Evolutionary conservation across 2,329 filamentous ascomycete genomes (phyloP).

Genomic region (Aphanoascus verrucosus): DNA sequence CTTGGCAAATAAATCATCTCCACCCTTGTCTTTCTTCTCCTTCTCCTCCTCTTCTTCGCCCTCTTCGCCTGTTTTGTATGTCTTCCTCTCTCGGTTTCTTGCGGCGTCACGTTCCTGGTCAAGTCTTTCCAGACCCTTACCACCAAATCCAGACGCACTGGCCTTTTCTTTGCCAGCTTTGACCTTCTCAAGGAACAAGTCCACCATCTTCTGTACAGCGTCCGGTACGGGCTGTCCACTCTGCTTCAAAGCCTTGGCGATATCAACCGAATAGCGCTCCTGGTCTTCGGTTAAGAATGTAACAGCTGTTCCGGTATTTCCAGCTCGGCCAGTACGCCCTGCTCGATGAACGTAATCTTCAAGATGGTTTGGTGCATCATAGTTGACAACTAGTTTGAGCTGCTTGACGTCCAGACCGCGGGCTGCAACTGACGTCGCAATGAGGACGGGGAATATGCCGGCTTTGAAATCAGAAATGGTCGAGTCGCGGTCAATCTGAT

Average conservation of each 20-base stretch:
- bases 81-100: slow-evolving; percentile 73
- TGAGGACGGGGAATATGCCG: slow-evolving; percentile 76
- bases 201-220: slow-evolving; percentile 48
- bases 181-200: slow-evolving; percentile 75
- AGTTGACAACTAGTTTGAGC: slow-evolving; percentile 91
- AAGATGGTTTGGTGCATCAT: slow-evolving; percentile 82
- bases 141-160: slow-evolving; percentile 74
- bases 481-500: slow-evolving; percentile 85
- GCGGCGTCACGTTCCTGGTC: slow-evolving; percentile 85
- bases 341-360: slow-evolving; percentile 96
- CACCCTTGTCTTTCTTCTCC: slow-evolving; percentile 57
- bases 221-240: slow-evolving; percentile 77
- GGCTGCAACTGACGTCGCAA: slow-evolving; percentile 91
- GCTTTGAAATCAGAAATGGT: slow-evolving; percentile 90
- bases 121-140: slow-evolving; percentile 82
- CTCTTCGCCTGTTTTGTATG: slow-evolving; percentile 82
- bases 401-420: slow-evolving; percentile 94
- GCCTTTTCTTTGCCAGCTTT: slow-evolving; percentile 87
- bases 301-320: slow-evolving; percentile 87
- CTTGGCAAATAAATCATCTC: slow-evolving; percentile 44
- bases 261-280: slow-evolving; percentile 78
- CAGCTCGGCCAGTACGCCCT: slow-evolving; percentile 85
- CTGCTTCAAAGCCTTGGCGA: slow-evolving; percentile 84
- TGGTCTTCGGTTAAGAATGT: slow-evolving; percentile 89
- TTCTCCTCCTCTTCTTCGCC: slow-evolving; percentile 61